A percentile compares a stretch with the other conserved stretches of the same genome.
Evolutionary conservation across 345 rosid species (phyloP).

Genomic region (Diplotaxis tenuifolia): DNA sequence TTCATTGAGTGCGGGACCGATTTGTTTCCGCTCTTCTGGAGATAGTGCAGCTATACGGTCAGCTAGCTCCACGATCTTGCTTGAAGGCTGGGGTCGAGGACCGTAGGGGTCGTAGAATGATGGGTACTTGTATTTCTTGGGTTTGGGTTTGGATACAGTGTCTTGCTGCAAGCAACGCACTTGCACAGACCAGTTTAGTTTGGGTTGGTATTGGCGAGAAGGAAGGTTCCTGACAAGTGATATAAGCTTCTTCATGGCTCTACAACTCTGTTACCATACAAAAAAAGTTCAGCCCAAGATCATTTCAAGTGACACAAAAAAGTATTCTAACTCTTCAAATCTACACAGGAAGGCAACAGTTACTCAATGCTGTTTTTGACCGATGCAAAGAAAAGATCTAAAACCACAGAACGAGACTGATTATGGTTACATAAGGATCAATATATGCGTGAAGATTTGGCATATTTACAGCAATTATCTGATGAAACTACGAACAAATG

Average conservation of each 20-base stretch:
- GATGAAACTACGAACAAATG: neutral
- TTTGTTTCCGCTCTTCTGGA: slow-evolving; percentile 34
- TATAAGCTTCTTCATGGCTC: slow-evolving; percentile 41
- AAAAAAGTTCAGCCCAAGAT: slow-evolving; percentile 5
- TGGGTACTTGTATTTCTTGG: slow-evolving; percentile 40
- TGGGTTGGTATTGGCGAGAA: slow-evolving; percentile 16
- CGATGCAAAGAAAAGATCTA: neutral
- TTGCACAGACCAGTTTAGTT: slow-evolving; percentile 25
- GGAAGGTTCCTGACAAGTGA: slow-evolving; percentile 25
- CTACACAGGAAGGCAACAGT: neutral
- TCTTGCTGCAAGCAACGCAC: slow-evolving; percentile 37
- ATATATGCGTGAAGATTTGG: neutral
- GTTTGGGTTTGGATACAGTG: slow-evolving; percentile 23
- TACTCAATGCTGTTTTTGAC: neutral
- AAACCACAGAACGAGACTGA: neutral
- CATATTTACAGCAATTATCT: neutral
- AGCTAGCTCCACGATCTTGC: slow-evolving; percentile 38
- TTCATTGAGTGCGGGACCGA: slow-evolving; percentile 39
- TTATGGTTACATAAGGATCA: neutral
- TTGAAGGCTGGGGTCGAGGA: slow-evolving; percentile 37
- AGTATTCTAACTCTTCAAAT: neutral
- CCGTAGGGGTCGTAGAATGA: slow-evolving; percentile 39
- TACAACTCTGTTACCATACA: slow-evolving; percentile 17
- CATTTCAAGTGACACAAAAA: slow-evolving; percentile 8
- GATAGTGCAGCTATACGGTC: slow-evolving; percentile 36